Evolutionary conservation across 2,329 filamentous ascomycete species (phyloP), one percentile per base, ranked within the genome.

Genomic region (Fusarium nurragi): DNA sequence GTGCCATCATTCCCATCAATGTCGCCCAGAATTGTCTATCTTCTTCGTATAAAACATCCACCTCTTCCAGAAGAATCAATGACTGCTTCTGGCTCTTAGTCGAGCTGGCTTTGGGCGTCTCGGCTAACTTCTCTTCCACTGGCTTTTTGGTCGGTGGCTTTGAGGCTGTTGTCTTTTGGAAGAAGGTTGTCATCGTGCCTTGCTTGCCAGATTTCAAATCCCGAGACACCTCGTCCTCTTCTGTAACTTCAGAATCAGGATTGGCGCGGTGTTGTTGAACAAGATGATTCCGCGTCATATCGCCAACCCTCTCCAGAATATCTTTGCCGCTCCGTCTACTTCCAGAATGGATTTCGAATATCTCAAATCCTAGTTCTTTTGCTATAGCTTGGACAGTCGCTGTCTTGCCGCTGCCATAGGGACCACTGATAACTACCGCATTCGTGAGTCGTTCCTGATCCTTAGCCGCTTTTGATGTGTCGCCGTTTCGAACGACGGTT

Each of bases 241-340:
- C 71, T 10, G 72, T 60, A 1, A 56, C 60, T 34, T 76, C 75
- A 5, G 72, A 67, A 13, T 72, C 63, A 12, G 66, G 43, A 16
- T 77, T 74, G 34, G 75, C 69, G 18, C 71, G 80, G 56, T 81
- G 80, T 45, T 80, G 81, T 51, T 83, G 82, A 19, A 99, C 94
- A 3, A 97, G 84, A 76, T 99, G 95, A 71, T 99, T 98, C 61
- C 90, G 89, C 5, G 93, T 95, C 94, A 99, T 98, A 77, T 99
- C 93, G 37, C 95, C 96, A 40, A 99, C 92, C 69, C 87, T 92
- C 71, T 99, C 95, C 30, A 97, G 76, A 44, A 99, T 88, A 71
- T 99, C 95, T 75, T 90, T 95, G 28, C 94, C 94, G 72, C 88
- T 97, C 62, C 95, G 85, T 47, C 94, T 88, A 67, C 87, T 92